Base-by-base conservation (phyloP, 2,329 filamentous ascomycete genomes). In the Simplicillium sp. region DNA sequence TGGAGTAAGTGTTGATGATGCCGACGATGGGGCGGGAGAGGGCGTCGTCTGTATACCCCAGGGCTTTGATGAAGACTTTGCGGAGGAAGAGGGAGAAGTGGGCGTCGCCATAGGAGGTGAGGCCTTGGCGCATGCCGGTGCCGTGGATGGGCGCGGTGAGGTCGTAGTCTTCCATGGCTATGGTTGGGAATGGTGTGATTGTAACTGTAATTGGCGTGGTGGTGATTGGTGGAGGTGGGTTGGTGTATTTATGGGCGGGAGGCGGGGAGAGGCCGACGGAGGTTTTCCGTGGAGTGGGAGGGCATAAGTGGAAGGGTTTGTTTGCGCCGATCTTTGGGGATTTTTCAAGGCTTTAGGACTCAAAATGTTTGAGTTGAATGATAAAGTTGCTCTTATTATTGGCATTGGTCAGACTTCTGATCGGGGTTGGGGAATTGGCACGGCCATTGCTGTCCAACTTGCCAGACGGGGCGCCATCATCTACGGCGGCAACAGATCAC, bases 61-160 rank as follows among this genome's bases (percentile, higher is more conserved):
- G 67, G 0, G 82, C 81, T 57, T 87, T 87, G 64, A 87, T 86
- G 58, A 87, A 87, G 17, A 80, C 82, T 52, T 87, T 87, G 29
- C 83, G 73, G 1, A 87, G 68, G 52, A 87, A 87, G 2, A 87
- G 69, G 0, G 80, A 82, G 62, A 87, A 87, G 58, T 86, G 82
- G 7, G 80, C 67, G 49, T 87, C 83, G 35, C 83, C 83, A 49
- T 87, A 87, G 1, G 75, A 77, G 3, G 81, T 72, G 1, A 86
- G 68, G 2, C 77, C 77, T 49, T 79, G 77, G 7, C 79, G 71
- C 25, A 86, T 65, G 7, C 81, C 81, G 0, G 58, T 47, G 28
- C 60, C 58, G 33, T 67, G 61, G 40, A 83, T 71, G 2, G 76
- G 70, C 2, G 55, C 64, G 14, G 64, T 62, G 13, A 84, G 70